phyloP scores from a whole-genome alignment of 2,329 filamentous ascomycete genomes.

The Diaporthe aspalathi region DNA sequence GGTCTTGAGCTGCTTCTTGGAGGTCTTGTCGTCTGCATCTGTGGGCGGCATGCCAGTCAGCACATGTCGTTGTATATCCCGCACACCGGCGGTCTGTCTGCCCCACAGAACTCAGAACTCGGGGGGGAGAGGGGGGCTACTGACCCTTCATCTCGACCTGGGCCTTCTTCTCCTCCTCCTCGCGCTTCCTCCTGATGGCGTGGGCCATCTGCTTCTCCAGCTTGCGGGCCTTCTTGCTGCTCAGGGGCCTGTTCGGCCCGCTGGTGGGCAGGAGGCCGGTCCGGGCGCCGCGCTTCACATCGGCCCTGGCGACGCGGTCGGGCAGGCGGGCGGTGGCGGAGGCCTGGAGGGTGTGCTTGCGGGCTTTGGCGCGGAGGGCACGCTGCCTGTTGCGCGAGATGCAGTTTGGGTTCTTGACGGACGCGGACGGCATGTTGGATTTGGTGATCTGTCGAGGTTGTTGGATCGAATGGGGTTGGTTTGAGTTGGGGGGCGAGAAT shows the following conservation, averaged over 20 bases:
- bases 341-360: slow-evolving; percentile 57
- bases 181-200: slow-evolving; percentile 64
- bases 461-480: not conserved
- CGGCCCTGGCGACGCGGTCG: slow-evolving; percentile 47
- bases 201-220: slow-evolving; percentile 65
- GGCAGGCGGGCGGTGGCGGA: slow-evolving; percentile 46
- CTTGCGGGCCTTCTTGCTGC: slow-evolving; percentile 68
- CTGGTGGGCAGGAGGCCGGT: slow-evolving; percentile 66
- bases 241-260: slow-evolving; percentile 62
- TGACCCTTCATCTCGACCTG: slow-evolving; percentile 38
- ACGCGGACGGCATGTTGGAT: slow-evolving; percentile 64
- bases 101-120: not conserved
- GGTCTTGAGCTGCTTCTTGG: slow-evolving; percentile 39
- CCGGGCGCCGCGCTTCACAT: slow-evolving; percentile 61
- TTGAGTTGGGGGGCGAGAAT: too few species aligned
- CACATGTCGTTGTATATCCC: too few species aligned
- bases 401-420: slow-evolving; percentile 69
- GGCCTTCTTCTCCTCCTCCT: slow-evolving; percentile 50
- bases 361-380: slow-evolving; percentile 57
- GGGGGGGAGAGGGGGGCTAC: not conserved
- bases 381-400: slow-evolving; percentile 65
- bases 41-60: not conserved
- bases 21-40: slow-evolving; percentile 34
- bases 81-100: not conserved
- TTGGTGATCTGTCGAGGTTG: not conserved